Conservation (phyloP, 164 flowering plant species). For the Aristolochia contorta region DNA sequence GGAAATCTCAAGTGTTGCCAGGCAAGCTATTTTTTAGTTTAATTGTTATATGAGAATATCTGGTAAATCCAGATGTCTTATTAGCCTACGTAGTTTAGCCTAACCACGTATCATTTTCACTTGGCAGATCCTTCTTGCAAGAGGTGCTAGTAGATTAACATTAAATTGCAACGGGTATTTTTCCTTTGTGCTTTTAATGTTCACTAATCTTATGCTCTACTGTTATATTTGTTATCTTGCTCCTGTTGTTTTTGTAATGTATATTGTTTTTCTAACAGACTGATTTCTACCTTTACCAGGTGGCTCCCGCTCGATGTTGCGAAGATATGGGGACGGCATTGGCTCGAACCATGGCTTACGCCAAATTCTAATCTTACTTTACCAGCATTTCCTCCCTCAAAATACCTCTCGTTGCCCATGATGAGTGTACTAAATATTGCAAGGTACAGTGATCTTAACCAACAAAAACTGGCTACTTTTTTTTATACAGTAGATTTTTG, state of each 20-base stretch:
- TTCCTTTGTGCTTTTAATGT: background rate
- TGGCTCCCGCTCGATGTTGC: constrained; percentile 96
- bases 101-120: background rate
- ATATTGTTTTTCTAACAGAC: background rate
- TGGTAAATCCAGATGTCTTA: background rate
- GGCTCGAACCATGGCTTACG: constrained; percentile 78
- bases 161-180: constrained; percentile 92
- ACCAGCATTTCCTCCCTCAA: constrained; percentile 69
- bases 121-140: constrained; percentile 71
- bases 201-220: background rate
- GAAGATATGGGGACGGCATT: constrained; percentile 89
- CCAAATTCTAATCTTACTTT: constrained; percentile 54
- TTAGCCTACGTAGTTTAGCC: background rate
- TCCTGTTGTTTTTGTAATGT: background rate
- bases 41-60: no score
- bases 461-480: no score
- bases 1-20: constrained; percentile 95
- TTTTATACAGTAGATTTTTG: no score
- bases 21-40: constrained; percentile 25
- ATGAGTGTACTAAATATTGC: constrained; percentile 82
- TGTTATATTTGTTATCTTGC: background rate
- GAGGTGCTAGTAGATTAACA: constrained; percentile 70
- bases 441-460: constrained; percentile 35
- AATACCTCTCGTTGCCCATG: constrained; percentile 74
- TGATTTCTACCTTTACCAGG: constrained; percentile 26